Evolutionary conservation across 768 basidiomycete genomes (phyloP), one percentile per base, ranked within the genome.

Genomic region (Albatrellus ellisii): DNA sequence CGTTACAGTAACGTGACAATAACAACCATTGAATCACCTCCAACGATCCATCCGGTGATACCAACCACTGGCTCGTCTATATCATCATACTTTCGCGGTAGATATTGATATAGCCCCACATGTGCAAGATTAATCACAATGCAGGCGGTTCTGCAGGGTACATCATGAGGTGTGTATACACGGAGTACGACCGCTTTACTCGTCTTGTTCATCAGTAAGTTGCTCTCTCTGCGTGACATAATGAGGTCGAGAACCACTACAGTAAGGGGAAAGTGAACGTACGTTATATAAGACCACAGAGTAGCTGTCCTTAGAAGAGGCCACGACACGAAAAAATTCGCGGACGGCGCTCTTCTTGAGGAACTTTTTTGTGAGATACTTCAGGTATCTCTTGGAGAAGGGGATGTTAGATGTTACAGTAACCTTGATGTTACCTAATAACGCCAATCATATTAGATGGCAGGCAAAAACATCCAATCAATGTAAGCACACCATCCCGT

Each of bases 291-390:
- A 94, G 53, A 82, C 76, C 51, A 99, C 79, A 57, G 91, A 79
- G 67, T 97, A 99, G 54, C 72, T 75, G 60, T 95, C 88, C 70
- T 97, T 95, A 41, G 78, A 73, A 24, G 89, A 80, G 31, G 95
- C 89, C 52, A 98, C 89, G 52, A 99, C 94, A 43, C 90, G 91
- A 61, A 97, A 89, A 86, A 90, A 97, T 67, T 97, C 92, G 52
- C 91, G 81, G 54, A 95, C 73, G 34, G 72, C 67, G 68, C 92
- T 91, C 77, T 95, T 95, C 77, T 98, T 98, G 66, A 98, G 73
- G 75, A 89, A 92, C 71, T 94, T 94, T 75, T 98, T 98, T 49
- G 94, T 97, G 47, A 98, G 72, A 68, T 98, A 99, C 67, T 98
- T 97, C 61, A 97, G 79, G 65, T 95, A 97, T 44, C 88, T 76